A percentile compares a stretch with the other conserved stretches of the same genome.
Evolutionary conservation across 257 asterid species (phyloP).

Genomic region (Henckelia pumila): DNA sequence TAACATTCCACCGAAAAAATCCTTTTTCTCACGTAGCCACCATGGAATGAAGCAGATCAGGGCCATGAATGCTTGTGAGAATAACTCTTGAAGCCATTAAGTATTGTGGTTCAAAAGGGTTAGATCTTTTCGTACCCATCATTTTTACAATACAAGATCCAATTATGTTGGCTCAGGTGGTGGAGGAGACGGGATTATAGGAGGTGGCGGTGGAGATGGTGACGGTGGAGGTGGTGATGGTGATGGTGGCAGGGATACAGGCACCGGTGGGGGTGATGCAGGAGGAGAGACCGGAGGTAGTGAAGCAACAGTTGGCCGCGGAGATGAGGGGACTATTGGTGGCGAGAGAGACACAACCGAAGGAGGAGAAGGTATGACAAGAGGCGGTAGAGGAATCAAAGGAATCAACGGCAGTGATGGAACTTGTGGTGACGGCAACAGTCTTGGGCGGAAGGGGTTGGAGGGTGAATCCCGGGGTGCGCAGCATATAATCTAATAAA

Average conservation of each 20-base stretch:
- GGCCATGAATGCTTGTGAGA: too few relatives aligned
- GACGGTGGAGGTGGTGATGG: conserved; percentile 10
- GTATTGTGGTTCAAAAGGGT: too few relatives aligned
- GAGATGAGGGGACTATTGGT: conserved; percentile 28
- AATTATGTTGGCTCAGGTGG: conserved; percentile 34
- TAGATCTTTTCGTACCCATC: too few relatives aligned
- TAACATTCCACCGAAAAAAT: too few relatives aligned
- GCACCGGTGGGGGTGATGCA: conserved; percentile 11
- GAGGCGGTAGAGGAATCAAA: conserved; percentile 30
- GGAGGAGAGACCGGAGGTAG: conserved; percentile 31
- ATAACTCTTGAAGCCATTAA: too few relatives aligned
- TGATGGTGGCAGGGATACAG: conserved; percentile 20
- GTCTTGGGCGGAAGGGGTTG: conserved; percentile 42
- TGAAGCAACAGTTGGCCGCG: conserved; percentile 18
- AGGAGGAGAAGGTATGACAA: conserved; percentile 28
- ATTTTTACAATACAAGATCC: too few relatives aligned
- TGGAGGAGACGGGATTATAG: conserved; percentile 38
- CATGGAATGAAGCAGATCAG: too few relatives aligned
- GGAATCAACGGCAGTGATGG: conserved; percentile 26
- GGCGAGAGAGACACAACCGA: conserved; percentile 31
- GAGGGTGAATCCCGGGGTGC: conserved; percentile 29
- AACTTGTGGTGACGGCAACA: too few relatives aligned
- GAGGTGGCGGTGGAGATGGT: conserved; percentile 28
- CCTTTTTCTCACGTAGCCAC: too few relatives aligned
- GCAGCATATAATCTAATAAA: too few relatives aligned